Percentiles rank a stretch among this genome's conserved stretches.
These are phyloP conservation scores for Mucor circinelloides DNA, from an alignment of 371 early-diverging fungal species.

Conservation along the genomic window DNA sequence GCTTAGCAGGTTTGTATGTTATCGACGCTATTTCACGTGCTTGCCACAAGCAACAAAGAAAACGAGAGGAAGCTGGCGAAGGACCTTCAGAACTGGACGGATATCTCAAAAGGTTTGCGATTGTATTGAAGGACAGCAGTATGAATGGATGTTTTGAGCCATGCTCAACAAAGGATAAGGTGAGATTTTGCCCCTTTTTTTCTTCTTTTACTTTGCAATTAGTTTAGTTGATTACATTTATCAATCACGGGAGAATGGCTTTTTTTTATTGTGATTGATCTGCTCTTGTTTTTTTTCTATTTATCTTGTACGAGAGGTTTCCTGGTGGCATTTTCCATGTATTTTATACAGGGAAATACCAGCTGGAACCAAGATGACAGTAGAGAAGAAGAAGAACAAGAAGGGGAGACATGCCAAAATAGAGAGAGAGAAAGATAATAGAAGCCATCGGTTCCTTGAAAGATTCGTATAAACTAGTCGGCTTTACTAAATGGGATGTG, in stretches of 20 bases:
- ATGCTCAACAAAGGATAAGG: constrained; percentile 52
- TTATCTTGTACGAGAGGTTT: neutral
- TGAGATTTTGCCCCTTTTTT: constrained; percentile 24
- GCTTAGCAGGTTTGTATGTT: constrained; percentile 69
- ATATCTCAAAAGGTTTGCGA: constrained; percentile 44
- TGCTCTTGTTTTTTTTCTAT: neutral
- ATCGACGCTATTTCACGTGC: constrained; percentile 68
- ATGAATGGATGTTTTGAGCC: constrained; percentile 35
- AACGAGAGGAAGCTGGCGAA: constrained; percentile 30
- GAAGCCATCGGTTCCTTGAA: neutral
- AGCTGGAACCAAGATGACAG: neutral
- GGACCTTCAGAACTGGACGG: constrained; percentile 27
- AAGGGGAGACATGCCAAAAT: neutral
- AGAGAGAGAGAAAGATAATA: neutral
- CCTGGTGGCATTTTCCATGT: neutral
- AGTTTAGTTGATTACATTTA: neutral
- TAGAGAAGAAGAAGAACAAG: too few relatives aligned
- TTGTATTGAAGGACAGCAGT: constrained; percentile 37
- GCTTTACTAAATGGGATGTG: neutral
- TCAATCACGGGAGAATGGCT: neutral
- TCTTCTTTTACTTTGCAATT: neutral
- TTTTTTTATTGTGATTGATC: neutral
- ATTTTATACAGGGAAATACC: neutral
- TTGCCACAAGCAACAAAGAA: constrained; percentile 43
- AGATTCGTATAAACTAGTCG: neutral